phyloP scores from a whole-genome alignment of 257 asterid genomes.

The Primulina eburnea region DNA sequence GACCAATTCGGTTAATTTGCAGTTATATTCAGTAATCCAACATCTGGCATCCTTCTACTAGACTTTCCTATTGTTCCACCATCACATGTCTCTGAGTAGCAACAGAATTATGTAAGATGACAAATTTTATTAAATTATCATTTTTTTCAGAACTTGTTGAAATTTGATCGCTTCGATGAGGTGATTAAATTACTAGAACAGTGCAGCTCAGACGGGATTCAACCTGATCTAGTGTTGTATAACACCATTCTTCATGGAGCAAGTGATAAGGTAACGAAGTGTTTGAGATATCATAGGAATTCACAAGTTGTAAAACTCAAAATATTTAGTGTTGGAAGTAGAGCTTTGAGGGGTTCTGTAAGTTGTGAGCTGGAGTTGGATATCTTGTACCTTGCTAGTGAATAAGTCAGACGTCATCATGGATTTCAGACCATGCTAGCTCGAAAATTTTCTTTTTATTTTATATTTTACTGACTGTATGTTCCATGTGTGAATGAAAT shows the following conservation, averaged over 20 bases:
- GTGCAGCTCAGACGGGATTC: constrained; percentile 48
- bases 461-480: constrained; percentile 8
- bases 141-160: constrained; percentile 49
- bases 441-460: neutral
- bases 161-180: constrained; percentile 45
- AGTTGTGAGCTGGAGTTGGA: constrained; percentile 9
- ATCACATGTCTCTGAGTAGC: constrained; percentile 12
- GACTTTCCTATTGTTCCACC: constrained; percentile 14
- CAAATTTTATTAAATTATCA: constrained; percentile 7
- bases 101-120: constrained; percentile 5
- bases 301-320: neutral
- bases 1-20: constrained; percentile 3
- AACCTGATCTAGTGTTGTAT: constrained; percentile 55
- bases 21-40: neutral
- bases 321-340: neutral
- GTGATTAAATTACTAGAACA: constrained; percentile 51
- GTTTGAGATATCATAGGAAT: no score
- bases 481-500: constrained; percentile 18
- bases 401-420: neutral
- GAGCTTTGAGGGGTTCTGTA: constrained; percentile 10
- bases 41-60: neutral
- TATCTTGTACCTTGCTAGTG: neutral
- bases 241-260: constrained; percentile 70
- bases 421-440: constrained; percentile 1
- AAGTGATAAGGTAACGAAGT: constrained; percentile 49